Evolutionary conservation across 106 monocot genomes (phyloP), one percentile per base, ranked within the genome.

Genomic region (Hemerocallis citrina): DNA sequence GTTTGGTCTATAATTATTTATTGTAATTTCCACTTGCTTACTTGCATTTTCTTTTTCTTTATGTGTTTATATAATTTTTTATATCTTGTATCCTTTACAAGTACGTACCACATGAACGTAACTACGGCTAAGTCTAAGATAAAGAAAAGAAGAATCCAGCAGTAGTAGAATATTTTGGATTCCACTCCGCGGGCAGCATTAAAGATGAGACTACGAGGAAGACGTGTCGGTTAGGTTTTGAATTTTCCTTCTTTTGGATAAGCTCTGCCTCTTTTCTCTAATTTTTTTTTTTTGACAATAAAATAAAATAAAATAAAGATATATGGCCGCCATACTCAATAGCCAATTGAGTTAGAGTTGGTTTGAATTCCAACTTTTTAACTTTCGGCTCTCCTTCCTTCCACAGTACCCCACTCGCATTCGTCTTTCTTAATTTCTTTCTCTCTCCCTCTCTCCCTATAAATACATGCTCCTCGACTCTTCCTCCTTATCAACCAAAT

Each of bases 181-280:
- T n/a, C n/a, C n/a, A n/a, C n/a, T n/a, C n/a, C n/a, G n/a, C n/a
- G n/a, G n/a, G n/a, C n/a, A n/a, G n/a, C n/a, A n/a, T n/a, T n/a
- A n/a, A n/a, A n/a, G n/a, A n/a, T n/a, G n/a, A 49, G 0, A 15
- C 15, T 31, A 54, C 52, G 16, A 54, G 52, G 52, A 54, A 54
- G 29, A 28, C 31, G 52, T 31, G 52, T 30, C 31, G 14, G 27
- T 31, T 48, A 48, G 20, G 14, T n/a, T n/a, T n/a, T n/a, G n/a
- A n/a, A n/a, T n/a, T n/a, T n/a, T n/a, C n/a, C 13, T 31, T 30
- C 31, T 54, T 54, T 31, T 31, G 52, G 52, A 54, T 54, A 54
- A 54, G 52, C 6, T 19, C 52, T 32, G 5, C 3, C 16, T 6
- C 0, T 20, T 16, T 15, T 1, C n/a, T 15, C n/a, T 29, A 0